phyloP scores from a whole-genome alignment of 2,329 filamentous ascomycete genomes.

The Ophiostoma triangulosporum region DNA sequence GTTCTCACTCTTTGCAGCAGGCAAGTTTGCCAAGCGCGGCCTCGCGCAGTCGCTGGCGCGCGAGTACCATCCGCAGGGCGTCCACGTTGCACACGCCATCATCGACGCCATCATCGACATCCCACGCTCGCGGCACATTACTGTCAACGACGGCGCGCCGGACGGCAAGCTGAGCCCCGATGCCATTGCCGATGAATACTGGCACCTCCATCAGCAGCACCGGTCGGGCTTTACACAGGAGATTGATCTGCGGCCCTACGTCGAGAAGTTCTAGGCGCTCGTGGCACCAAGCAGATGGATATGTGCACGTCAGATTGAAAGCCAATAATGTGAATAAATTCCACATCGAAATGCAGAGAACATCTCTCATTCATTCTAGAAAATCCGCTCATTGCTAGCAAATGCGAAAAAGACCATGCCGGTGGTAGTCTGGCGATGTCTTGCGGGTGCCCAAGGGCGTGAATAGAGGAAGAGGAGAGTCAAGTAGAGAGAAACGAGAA shows the following conservation, averaged over 20 bases:
- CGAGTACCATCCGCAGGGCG: conserved; percentile 72
- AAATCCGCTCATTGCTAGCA: no score
- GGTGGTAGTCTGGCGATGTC: no score
- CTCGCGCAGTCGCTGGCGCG: conserved; percentile 62
- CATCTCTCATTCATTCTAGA: no score
- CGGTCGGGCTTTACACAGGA: conserved; percentile 70
- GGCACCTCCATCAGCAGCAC: conserved; percentile 70
- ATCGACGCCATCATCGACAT: conserved; percentile 81
- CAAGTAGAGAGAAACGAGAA: background rate
- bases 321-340: background rate
- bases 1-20: conserved; percentile 59
- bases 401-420: no score
- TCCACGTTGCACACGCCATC: conserved; percentile 72
- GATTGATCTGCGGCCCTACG: conserved; percentile 63
- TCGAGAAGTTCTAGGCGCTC: conserved; percentile 81
- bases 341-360: no score
- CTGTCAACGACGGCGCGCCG: conserved; percentile 30
- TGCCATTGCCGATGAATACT: conserved; percentile 76
- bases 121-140: conserved; percentile 46
- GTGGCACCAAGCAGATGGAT: background rate
- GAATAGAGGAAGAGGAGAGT: no score
- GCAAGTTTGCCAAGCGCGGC: conserved; percentile 68
- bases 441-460: no score
- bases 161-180: conserved; percentile 59
- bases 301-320: background rate